Conservation (phyloP, 306 rosid genomes). For the Prunus mira region DNA sequence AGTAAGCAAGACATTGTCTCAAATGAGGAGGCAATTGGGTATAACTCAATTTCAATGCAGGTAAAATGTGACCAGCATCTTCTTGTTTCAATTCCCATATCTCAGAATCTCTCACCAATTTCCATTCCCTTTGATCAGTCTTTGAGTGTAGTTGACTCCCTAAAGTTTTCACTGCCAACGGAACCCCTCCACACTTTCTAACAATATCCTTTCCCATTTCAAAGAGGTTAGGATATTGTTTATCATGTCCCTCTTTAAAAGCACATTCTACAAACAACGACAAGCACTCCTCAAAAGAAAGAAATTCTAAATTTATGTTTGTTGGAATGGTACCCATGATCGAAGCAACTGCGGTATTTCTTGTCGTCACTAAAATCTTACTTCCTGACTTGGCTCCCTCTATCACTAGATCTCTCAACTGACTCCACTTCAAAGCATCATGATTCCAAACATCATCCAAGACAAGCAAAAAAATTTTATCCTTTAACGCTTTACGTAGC, state of each 20-base stretch:
- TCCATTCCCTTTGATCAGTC: conserved; percentile 6
- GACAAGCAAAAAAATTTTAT: conserved; percentile 26
- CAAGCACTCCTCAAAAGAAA: background rate
- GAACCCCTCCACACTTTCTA: conserved; percentile 20
- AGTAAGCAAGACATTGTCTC: background rate
- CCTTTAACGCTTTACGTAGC: background rate
- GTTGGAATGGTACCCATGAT: background rate
- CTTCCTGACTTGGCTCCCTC: background rate
- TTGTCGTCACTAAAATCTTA: background rate
- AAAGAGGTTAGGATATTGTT: background rate
- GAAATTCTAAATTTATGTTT: background rate
- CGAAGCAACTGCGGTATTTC: background rate
- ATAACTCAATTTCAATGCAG: background rate
- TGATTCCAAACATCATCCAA: conserved; percentile 23
- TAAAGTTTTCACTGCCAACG: conserved; percentile 13
- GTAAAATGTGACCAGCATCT: background rate
- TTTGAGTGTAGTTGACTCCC: conserved; percentile 16
- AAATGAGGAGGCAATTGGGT: background rate
- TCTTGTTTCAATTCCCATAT: background rate
- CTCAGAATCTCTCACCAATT: background rate
- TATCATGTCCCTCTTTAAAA: background rate
- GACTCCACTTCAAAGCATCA: background rate
- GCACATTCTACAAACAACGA: background rate
- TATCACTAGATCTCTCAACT: background rate
- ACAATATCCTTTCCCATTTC: background rate